Conservation (phyloP, 768 basidiomycete genomes). For the Hericium coralloides region DNA sequence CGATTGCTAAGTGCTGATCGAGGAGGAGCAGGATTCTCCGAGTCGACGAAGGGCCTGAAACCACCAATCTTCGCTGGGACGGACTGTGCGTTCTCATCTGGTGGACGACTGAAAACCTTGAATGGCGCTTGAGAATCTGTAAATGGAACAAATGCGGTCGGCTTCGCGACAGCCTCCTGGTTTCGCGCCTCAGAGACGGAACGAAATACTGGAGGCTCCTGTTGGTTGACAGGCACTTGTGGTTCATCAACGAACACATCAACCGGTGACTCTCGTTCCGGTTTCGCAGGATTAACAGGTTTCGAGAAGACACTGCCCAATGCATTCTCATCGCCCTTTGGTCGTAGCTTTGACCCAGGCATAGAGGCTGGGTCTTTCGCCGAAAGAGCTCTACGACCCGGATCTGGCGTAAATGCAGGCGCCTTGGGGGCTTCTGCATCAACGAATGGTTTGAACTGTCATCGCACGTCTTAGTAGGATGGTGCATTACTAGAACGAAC, state of each 20-base stretch:
- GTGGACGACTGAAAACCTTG: constrained; percentile 67
- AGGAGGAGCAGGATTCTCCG: constrained; percentile 4
- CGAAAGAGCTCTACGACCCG: constrained; percentile 35
- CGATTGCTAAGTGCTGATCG: constrained; percentile 13
- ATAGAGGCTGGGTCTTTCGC: constrained; percentile 39
- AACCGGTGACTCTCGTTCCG: constrained; percentile 1
- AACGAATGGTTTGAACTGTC: constrained; percentile 59
- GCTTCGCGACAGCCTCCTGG: neutral
- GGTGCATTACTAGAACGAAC: neutral
- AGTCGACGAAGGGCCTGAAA: constrained; percentile 32
- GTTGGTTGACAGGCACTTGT: neutral
- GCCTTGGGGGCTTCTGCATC: constrained; percentile 42
- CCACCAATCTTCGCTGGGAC: constrained; percentile 13
- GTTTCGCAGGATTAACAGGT: constrained; percentile 43
- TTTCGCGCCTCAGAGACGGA: neutral
- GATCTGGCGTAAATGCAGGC: constrained; percentile 24
- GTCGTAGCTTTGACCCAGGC: constrained; percentile 10
- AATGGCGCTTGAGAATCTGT: constrained; percentile 32
- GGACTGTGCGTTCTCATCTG: constrained; percentile 28
- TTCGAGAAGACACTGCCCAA: constrained; percentile 43
- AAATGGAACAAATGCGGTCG: constrained; percentile 27
- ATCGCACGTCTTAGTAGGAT: neutral
- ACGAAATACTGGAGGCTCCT: neutral
- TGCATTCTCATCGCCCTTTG: constrained; percentile 14
- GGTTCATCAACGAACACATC: neutral